phyloP scores from a whole-genome alignment of 176 grass and related monocot genomes.

The Phoenix roebelenii region DNA sequence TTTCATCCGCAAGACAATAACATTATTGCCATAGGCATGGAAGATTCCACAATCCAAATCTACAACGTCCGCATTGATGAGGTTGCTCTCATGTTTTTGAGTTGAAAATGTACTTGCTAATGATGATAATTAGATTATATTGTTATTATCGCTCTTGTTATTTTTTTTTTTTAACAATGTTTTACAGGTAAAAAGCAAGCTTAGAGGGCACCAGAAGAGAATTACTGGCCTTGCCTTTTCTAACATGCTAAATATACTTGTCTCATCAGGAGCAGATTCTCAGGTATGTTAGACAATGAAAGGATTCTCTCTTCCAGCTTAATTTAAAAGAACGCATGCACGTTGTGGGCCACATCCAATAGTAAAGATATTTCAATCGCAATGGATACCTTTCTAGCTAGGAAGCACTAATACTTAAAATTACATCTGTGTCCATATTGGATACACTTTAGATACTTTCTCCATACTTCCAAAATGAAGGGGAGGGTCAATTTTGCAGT shows the following conservation, averaged over 20 bases:
- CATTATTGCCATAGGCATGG: conserved; percentile 9
- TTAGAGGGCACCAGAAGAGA: conserved; percentile 5
- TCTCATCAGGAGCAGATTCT: conserved; percentile 14
- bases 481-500: no score
- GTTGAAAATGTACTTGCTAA: background rate
- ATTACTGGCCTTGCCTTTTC: conserved; percentile 18
- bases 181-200: conserved; percentile 4
- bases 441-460: no score
- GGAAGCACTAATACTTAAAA: no score
- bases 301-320: background rate
- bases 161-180: background rate
- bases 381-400: background rate
- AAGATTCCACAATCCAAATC: conserved; percentile 9
- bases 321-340: background rate
- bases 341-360: no score
- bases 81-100: background rate
- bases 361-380: background rate
- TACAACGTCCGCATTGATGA: conserved; percentile 14
- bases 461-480: no score
- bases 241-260: background rate
- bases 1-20: conserved; percentile 13
- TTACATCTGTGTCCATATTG: no score
- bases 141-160: background rate
- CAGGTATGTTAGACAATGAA: background rate
- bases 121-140: background rate